Percentiles rank a stretch among this genome's conserved stretches.
These are phyloP conservation scores for Apiotrichum montevideense DNA, from an alignment of 1,284 basidiomycete species.

Conservation along the genomic window DNA sequence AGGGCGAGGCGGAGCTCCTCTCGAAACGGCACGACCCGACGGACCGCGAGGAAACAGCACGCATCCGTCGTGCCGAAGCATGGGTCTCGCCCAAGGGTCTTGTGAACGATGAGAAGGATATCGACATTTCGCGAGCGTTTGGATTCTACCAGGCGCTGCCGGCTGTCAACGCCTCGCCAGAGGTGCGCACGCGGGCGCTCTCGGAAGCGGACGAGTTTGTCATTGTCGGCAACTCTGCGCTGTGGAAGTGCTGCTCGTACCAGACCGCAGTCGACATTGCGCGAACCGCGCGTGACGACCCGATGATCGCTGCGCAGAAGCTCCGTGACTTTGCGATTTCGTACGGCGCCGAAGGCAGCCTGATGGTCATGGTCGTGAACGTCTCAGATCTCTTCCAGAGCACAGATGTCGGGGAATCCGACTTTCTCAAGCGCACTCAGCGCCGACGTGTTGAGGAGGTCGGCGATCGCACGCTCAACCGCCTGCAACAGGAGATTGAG, in stretches of 20 bases:
- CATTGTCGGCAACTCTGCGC: conserved; percentile 84
- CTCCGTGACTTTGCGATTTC: conserved; percentile 93
- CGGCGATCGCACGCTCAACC: conserved; percentile 51
- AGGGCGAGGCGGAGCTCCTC: conserved; percentile 69
- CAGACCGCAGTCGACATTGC: conserved; percentile 98
- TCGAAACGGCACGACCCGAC: conserved; percentile 87
- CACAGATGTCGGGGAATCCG: conserved; percentile 11
- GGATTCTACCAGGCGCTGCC: conserved; percentile 90
- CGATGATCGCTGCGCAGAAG: conserved; percentile 97
- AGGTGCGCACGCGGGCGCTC: conserved; percentile 65
- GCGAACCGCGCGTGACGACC: conserved; percentile 72
- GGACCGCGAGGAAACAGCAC: conserved; percentile 72
- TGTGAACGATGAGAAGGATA: conserved; percentile 74
- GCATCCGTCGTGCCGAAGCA: conserved; percentile 87
- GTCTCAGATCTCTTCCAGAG: conserved; percentile 66
- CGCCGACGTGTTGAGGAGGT: conserved; percentile 42
- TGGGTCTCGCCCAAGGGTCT: conserved; percentile 93
- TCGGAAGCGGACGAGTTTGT: conserved; percentile 90
- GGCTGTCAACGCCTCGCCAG: conserved; percentile 82
- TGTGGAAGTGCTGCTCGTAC: conserved; percentile 93
- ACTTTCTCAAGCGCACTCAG: conserved; percentile 27
- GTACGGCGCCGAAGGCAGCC: conserved; percentile 88
- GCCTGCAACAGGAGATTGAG: conserved; percentile 72
- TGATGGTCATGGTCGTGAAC: conserved; percentile 97
- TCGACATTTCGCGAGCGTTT: conserved; percentile 86